Evolutionary conservation across 2,329 filamentous ascomycete species (phyloP).

Genomic region (Trichoderma polysporum): DNA sequence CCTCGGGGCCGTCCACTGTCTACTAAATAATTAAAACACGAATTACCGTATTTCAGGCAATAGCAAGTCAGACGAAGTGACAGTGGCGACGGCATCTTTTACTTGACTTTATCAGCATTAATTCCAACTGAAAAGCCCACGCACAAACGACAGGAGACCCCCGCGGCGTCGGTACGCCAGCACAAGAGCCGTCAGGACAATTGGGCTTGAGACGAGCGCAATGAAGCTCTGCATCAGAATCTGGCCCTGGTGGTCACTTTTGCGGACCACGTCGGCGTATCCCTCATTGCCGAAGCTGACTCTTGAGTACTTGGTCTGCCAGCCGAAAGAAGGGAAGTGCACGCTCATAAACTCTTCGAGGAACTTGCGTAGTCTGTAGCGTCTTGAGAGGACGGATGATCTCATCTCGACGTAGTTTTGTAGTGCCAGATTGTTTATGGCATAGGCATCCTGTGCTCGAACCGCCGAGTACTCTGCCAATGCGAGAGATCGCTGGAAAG

Average conservation of each 20-base stretch:
- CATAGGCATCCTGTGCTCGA: slow-evolving; percentile 75
- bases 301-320: slow-evolving; percentile 88
- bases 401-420: slow-evolving; percentile 96
- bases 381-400: slow-evolving; percentile 71
- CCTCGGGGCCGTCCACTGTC: background rate
- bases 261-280: slow-evolving; percentile 77
- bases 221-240: slow-evolving; percentile 52
- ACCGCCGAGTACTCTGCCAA: slow-evolving; percentile 72
- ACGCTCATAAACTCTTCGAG: slow-evolving; percentile 82
- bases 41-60: background rate
- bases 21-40: background rate
- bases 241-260: slow-evolving; percentile 67
- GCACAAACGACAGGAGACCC: slow-evolving; percentile 22
- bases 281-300: slow-evolving; percentile 92
- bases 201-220: slow-evolving; percentile 35
- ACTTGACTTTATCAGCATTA: background rate
- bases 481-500: slow-evolving; percentile 59
- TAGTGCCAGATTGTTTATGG: slow-evolving; percentile 89
- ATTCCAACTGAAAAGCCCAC: slow-evolving; percentile 9
- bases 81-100: background rate
- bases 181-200: slow-evolving; percentile 29
- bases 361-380: slow-evolving; percentile 79
- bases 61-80: no score
- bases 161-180: slow-evolving; percentile 32
- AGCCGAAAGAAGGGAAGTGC: slow-evolving; percentile 74